Percentiles rank a stretch among this genome's conserved stretches.
These are phyloP conservation scores for Eimeria praecox DNA, from an alignment of 169 alveolate genomes.

Conservation along the genomic window DNA sequence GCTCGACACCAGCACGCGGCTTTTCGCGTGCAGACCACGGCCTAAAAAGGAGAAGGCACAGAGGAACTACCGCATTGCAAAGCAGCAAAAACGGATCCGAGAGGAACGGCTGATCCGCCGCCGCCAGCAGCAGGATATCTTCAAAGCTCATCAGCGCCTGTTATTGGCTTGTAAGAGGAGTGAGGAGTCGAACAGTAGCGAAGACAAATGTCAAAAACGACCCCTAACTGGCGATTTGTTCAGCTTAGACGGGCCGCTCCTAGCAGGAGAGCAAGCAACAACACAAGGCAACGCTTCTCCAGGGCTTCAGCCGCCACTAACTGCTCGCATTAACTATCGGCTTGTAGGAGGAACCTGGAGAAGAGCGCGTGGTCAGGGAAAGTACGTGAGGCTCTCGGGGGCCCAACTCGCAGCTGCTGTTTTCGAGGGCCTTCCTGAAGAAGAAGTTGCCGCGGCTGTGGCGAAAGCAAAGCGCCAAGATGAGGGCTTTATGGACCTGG, in stretches of 20 bases:
- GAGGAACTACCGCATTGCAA: conserved; percentile 41
- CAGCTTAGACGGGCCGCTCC: background rate
- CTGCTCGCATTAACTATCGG: conserved; percentile 57
- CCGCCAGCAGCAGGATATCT: conserved; percentile 64
- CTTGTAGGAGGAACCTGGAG: conserved; percentile 67
- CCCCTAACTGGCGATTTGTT: background rate
- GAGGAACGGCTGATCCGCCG: conserved; percentile 47
- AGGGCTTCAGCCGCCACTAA: background rate
- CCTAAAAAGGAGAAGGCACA: conserved; percentile 65
- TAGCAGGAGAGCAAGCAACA: background rate
- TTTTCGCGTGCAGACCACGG: conserved; percentile 55
- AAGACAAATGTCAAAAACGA: background rate
- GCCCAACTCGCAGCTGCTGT: conserved; percentile 54
- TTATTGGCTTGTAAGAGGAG: background rate
- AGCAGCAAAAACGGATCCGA: conserved; percentile 24
- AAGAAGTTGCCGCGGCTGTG: conserved; percentile 46
- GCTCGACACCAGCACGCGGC: background rate
- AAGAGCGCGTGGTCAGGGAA: conserved; percentile 12
- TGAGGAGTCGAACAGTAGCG: background rate
- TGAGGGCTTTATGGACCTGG: conserved; percentile 55
- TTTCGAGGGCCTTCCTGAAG: conserved; percentile 44
- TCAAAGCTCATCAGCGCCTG: conserved; percentile 21
- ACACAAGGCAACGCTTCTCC: background rate
- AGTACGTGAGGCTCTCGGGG: conserved; percentile 44
- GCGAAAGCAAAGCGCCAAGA: conserved; percentile 60